Conservation (phyloP, 73 alveolate genomes). For the Blepharisma stoltei region DNA sequence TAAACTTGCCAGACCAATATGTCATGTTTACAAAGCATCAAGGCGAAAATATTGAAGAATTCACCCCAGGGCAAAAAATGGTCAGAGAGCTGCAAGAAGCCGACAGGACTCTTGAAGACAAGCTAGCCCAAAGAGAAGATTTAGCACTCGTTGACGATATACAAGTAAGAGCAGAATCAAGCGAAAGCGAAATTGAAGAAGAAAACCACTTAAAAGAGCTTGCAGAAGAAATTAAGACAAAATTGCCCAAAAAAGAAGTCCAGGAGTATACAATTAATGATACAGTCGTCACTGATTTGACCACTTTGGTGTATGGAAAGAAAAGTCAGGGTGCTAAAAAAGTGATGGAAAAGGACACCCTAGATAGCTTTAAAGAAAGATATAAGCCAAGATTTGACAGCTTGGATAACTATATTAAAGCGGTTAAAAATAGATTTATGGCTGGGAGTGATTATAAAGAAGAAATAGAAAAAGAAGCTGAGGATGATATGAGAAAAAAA, state of each 20-base stretch:
- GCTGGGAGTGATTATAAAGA: slow-evolving; percentile 45
- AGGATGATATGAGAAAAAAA: too few relatives aligned
- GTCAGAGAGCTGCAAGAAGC: slow-evolving; percentile 81
- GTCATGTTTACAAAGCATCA: slow-evolving; percentile 90
- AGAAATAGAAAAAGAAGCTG: slow-evolving; percentile 34
- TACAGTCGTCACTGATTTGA: background rate
- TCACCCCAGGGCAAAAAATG: slow-evolving; percentile 63
- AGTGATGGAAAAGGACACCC: slow-evolving; percentile 20
- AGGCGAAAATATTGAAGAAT: slow-evolving; percentile 64
- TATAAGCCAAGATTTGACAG: background rate
- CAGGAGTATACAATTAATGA: background rate
- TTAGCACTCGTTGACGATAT: background rate
- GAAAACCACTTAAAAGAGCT: slow-evolving; percentile 28
- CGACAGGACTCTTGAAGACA: slow-evolving; percentile 48
- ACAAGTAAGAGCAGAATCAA: background rate
- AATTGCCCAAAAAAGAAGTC: slow-evolving; percentile 27
- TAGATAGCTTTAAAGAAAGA: slow-evolving; percentile 20
- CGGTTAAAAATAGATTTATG: slow-evolving; percentile 53
- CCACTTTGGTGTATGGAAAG: slow-evolving; percentile 13
- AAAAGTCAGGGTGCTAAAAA: background rate
- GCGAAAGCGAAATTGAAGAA: slow-evolving; percentile 26
- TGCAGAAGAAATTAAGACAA: slow-evolving; percentile 32
- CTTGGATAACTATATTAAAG: slow-evolving; percentile 24
- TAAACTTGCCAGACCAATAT: slow-evolving; percentile 89
- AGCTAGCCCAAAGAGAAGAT: slow-evolving; percentile 37